A percentile compares a stretch with the other conserved stretches of the same genome.
phyloP scores from a whole-genome alignment of 148 eudicot species.

The Camellia japonica region DNA sequence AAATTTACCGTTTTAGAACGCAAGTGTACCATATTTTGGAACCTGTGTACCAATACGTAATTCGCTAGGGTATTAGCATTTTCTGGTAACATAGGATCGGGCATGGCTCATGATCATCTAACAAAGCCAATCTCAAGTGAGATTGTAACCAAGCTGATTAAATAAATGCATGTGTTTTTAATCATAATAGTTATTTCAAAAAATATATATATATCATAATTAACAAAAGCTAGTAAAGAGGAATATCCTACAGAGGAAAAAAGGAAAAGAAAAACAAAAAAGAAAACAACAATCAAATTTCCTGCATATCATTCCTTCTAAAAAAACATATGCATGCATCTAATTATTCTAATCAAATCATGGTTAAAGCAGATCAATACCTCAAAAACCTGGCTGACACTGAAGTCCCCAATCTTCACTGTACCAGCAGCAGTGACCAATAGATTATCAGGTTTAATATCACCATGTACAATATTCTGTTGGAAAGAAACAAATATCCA shows the following conservation, averaged over 20 bases:
- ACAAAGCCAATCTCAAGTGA: background rate
- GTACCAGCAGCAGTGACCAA: slow-evolving; percentile 65
- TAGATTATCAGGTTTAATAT: slow-evolving; percentile 91
- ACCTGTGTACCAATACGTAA: too few species aligned
- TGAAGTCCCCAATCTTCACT: slow-evolving; percentile 87
- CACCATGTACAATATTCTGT: slow-evolving; percentile 91
- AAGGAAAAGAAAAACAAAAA: background rate
- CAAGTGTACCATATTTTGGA: too few species aligned
- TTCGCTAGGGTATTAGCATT: too few species aligned
- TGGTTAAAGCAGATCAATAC: slow-evolving; percentile 30
- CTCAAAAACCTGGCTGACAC: slow-evolving; percentile 98
- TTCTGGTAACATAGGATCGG: background rate
- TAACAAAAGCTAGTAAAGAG: background rate
- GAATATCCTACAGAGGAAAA: background rate
- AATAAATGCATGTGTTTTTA: background rate
- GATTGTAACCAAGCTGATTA: background rate
- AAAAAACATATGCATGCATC: background rate
- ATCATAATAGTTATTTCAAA: background rate
- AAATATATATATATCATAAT: background rate
- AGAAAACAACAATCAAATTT: too few species aligned
- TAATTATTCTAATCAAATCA: background rate
- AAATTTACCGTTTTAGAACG: too few species aligned
- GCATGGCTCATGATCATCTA: background rate
- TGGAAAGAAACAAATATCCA: background rate
- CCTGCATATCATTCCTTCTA: background rate